Conservation (phyloP, 805 yeast species). For the Ascoidea tarda region DNA sequence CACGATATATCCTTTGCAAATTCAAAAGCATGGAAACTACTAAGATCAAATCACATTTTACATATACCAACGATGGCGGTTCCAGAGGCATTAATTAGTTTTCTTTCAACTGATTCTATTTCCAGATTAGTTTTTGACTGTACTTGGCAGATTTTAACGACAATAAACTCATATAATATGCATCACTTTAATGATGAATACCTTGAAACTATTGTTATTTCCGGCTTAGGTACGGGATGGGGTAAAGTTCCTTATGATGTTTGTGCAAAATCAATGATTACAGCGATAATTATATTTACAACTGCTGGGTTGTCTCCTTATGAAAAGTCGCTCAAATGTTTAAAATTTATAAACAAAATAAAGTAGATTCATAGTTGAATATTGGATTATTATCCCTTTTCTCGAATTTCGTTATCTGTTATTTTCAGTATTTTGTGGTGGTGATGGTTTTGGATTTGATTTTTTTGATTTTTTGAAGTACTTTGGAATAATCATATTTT, state of each 20-base stretch:
- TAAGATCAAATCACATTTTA: constrained; percentile 18
- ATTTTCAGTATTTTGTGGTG: no score
- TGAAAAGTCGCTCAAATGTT: neutral
- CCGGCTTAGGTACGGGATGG: constrained; percentile 27
- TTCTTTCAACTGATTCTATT: constrained; percentile 3
- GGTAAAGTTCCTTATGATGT: constrained; percentile 20
- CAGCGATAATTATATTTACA: constrained; percentile 18
- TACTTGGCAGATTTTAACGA: constrained; percentile 21
- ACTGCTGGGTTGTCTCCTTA: neutral
- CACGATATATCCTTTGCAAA: constrained; percentile 1
- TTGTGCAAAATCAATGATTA: constrained; percentile 22
- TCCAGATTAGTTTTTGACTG: constrained; percentile 21
- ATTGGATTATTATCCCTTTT: no score
- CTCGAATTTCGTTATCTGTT: no score
- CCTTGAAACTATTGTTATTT: constrained; percentile 17
- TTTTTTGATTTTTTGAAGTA: no score
- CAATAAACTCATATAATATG: constrained; percentile 8
- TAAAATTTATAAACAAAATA: no score
- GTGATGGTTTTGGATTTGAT: no score
- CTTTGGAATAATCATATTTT: no score
- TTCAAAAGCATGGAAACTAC: constrained; percentile 17
- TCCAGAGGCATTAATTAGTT: constrained; percentile 14
- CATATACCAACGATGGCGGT: constrained; percentile 28
- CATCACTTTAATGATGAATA: constrained; percentile 7
- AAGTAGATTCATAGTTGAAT: no score